phyloP scores from a whole-genome alignment of 2,329 filamentous ascomycete genomes.

The Microsporum audouinii region DNA sequence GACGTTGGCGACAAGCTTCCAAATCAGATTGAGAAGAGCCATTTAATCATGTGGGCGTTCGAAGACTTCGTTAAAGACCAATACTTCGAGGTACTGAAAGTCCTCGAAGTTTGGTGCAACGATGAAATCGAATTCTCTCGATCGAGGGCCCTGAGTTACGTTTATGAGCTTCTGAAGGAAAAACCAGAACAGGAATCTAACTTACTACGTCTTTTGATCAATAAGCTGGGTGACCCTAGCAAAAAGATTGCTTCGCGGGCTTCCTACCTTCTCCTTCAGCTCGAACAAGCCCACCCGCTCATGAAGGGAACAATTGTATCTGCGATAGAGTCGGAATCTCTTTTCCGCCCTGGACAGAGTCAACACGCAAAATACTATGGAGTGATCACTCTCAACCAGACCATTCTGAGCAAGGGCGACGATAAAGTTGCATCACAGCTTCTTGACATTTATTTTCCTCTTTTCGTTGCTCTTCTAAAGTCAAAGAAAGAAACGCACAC shows the following conservation, averaged over 20 bases:
- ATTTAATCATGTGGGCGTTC: constrained; percentile 79
- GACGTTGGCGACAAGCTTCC: constrained; percentile 58
- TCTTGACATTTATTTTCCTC: constrained; percentile 79
- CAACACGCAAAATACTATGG: constrained; percentile 88
- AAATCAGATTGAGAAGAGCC: constrained; percentile 57
- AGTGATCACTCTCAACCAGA: constrained; percentile 94
- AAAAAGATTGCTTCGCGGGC: constrained; percentile 91
- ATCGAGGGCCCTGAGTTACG: constrained; percentile 74
- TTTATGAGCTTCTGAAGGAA: constrained; percentile 82
- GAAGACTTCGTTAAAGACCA: constrained; percentile 92
- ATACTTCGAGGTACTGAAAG: constrained; percentile 86
- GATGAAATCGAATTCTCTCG: constrained; percentile 94
- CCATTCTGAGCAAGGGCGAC: constrained; percentile 76
- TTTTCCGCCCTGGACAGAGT: constrained; percentile 79
- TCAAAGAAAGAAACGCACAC: constrained; percentile 35
- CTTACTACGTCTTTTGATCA: constrained; percentile 76
- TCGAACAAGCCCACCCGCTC: constrained; percentile 75
- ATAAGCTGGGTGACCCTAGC: constrained; percentile 90
- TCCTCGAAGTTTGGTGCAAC: constrained; percentile 83
- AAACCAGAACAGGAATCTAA: constrained; percentile 98
- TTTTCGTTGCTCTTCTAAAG: constrained; percentile 77
- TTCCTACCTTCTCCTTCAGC: constrained; percentile 84
- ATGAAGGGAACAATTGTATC: constrained; percentile 88
- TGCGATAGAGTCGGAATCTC: constrained; percentile 72
- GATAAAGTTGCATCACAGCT: constrained; percentile 68